A percentile compares a stretch with the other conserved stretches of the same genome.
Evolutionary conservation across 1,284 basidiomycete species (phyloP).

Genomic region (Rhodotorula sp.): DNA sequence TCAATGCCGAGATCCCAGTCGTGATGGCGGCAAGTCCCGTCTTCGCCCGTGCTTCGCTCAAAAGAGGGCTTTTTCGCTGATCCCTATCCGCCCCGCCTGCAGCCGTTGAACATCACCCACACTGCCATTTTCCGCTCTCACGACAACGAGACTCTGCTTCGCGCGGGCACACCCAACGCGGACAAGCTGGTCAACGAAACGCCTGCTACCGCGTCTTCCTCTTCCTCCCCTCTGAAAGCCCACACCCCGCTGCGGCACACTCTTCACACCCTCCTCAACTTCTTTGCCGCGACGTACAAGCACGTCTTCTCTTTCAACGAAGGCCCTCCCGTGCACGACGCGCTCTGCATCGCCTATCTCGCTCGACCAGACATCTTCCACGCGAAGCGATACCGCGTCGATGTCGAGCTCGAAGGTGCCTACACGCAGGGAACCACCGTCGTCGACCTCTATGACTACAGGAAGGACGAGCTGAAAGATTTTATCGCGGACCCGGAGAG

Average conservation of each 20-base stretch:
- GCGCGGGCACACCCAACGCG: conserved; percentile 9
- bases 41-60: not conserved
- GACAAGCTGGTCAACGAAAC: not conserved
- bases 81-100: not conserved
- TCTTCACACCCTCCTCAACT: conserved; percentile 67
- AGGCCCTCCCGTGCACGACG: conserved; percentile 79
- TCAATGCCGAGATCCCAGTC: conserved; percentile 53
- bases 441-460: conserved; percentile 68
- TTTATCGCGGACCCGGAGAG: conserved; percentile 59
- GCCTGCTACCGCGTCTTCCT: conserved; percentile 2
- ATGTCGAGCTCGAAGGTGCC: conserved; percentile 65
- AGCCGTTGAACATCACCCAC: conserved; percentile 77
- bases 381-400: conserved; percentile 64
- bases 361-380: conserved; percentile 63
- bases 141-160: conserved; percentile 58
- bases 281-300: conserved; percentile 60
- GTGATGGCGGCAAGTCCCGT: conserved; percentile 58
- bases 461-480: conserved; percentile 54
- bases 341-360: conserved; percentile 71
- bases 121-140: conserved; percentile 64
- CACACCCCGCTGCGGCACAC: conserved; percentile 64
- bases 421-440: conserved; percentile 70
- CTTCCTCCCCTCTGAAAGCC: conserved; percentile 5
- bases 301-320: conserved; percentile 67
- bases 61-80: not conserved